Percentiles rank a stretch among this genome's conserved stretches.
phyloP scores from a whole-genome alignment of 805 yeast genomes.

The Metschnikowia similis region DNA sequence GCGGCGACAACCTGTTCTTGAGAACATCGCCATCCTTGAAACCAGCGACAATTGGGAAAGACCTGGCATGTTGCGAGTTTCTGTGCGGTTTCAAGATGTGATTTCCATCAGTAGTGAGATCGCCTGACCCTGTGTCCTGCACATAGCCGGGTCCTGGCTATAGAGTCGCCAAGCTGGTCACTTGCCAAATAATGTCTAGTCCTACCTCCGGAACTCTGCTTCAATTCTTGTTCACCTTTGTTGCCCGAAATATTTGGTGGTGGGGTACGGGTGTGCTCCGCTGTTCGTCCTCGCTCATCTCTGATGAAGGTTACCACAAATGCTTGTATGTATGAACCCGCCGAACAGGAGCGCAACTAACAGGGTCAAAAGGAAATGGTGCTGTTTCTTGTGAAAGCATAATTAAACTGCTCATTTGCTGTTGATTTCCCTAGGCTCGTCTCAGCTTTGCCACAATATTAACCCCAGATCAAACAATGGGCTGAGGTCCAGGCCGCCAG shows the following conservation, averaged over 20 bases:
- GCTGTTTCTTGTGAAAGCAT: too few relatives aligned
- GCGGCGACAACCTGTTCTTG: neutral
- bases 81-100: neutral
- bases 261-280: constrained; percentile 3
- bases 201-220: too few relatives aligned
- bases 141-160: neutral
- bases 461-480: constrained; percentile 43
- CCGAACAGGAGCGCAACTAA: too few relatives aligned
- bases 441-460: constrained; percentile 3
- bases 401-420: too few relatives aligned
- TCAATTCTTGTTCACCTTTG: neutral
- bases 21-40: neutral
- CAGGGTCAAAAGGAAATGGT: neutral
- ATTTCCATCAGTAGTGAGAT: neutral
- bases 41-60: neutral
- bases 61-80: neutral
- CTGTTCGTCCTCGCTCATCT: neutral
- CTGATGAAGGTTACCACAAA: neutral
- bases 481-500: constrained; percentile 47
- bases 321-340: neutral
- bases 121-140: neutral
- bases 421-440: neutral
- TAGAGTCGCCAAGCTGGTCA: neutral
- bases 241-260: neutral
- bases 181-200: too few relatives aligned